A percentile compares a stretch with the other conserved stretches of the same genome.
Conservation (phyloP, 805 yeast genomes). For the Tetrapisispora iriomotensis region DNA sequence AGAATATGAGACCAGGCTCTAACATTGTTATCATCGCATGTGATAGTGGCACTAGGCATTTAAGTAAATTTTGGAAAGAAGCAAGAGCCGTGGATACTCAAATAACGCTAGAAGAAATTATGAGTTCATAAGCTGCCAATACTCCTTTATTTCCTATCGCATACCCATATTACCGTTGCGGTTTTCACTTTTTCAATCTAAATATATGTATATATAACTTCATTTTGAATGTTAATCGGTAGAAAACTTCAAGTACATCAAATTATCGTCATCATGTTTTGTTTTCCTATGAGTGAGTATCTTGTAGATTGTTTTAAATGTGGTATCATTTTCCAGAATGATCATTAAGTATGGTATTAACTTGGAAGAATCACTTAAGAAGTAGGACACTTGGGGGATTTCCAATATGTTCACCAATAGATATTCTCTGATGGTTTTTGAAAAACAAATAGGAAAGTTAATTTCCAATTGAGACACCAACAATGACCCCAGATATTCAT, state of each 20-base stretch:
- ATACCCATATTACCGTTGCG: no score
- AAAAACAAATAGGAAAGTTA: slow-evolving; percentile 29
- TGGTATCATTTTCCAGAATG: slow-evolving; percentile 12
- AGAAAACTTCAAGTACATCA: background rate
- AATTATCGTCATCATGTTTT: background rate
- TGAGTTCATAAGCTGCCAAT: slow-evolving; percentile 5
- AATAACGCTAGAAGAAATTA: slow-evolving; percentile 30
- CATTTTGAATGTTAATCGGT: background rate
- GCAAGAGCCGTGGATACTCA: slow-evolving; percentile 35
- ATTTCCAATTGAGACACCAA: slow-evolving; percentile 29
- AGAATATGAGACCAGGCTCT: slow-evolving; percentile 43
- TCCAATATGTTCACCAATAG: slow-evolving; percentile 15
- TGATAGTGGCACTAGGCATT: slow-evolving; percentile 84
- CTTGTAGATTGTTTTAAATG: slow-evolving; percentile 6
- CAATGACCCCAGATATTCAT: slow-evolving; percentile 22
- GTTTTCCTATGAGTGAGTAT: background rate
- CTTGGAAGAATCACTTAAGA: slow-evolving; percentile 15
- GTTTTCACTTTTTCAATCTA: background rate
- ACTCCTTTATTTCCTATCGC: background rate
- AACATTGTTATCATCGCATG: slow-evolving; percentile 79
- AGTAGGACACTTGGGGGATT: slow-evolving; percentile 22
- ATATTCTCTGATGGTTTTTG: slow-evolving; percentile 14
- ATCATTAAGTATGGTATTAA: slow-evolving; percentile 18
- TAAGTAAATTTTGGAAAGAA: slow-evolving; percentile 84
- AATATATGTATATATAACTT: background rate